Evolutionary conservation across 1,284 basidiomycete species (phyloP).

Genomic region (Porodaedalea pini): DNA sequence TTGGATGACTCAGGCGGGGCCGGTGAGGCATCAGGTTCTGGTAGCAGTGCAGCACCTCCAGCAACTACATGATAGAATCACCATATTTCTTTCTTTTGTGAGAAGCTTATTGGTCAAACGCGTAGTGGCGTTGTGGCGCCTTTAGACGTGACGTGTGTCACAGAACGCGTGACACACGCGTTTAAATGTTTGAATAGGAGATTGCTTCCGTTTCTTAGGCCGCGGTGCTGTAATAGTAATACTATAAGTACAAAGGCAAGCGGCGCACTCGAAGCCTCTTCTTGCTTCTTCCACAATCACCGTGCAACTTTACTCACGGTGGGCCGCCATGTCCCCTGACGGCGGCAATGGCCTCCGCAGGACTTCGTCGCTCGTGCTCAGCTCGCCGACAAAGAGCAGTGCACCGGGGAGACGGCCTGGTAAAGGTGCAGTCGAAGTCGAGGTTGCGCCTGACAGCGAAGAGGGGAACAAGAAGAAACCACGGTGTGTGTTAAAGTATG

Average conservation of each 20-base stretch:
- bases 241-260: too few species aligned
- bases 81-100: neutral
- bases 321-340: neutral
- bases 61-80: neutral
- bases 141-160: neutral
- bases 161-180: neutral
- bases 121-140: neutral
- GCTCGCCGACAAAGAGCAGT: constrained; percentile 1
- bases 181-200: neutral
- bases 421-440: neutral
- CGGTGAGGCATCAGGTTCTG: neutral
- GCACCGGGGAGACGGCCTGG: neutral
- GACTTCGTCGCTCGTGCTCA: constrained; percentile 15
- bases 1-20: neutral
- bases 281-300: too few species aligned
- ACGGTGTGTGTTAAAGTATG: neutral
- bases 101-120: neutral
- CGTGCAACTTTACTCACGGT: too few species aligned
- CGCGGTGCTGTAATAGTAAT: too few species aligned
- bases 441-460: constrained; percentile 39
- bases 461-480: constrained; percentile 31
- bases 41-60: neutral
- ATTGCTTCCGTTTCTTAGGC: too few species aligned
- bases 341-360: constrained; percentile 8
- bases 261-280: too few species aligned